These are phyloP conservation scores for Serendipita indica DNA, from an alignment of 768 basidiomycete species.

Conservation along the genomic window DNA sequence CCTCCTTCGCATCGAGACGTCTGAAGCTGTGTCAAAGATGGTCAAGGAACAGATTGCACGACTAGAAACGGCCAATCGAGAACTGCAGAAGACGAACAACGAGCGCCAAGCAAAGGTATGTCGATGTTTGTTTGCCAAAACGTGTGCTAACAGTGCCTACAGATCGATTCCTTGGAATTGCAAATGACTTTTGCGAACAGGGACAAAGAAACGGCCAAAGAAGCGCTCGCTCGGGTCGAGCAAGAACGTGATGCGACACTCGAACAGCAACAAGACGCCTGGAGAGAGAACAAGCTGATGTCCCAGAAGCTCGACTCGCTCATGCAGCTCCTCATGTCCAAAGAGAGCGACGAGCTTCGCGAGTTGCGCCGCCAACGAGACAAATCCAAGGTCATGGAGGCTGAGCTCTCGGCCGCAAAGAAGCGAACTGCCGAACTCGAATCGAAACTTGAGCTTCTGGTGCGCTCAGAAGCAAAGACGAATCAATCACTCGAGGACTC, in stretches of 20 bases:
- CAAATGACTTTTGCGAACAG: conserved; percentile 40
- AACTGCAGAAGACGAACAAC: conserved; percentile 41
- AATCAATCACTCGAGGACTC: conserved; percentile 54
- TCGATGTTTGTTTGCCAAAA: not conserved
- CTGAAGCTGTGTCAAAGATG: conserved; percentile 50
- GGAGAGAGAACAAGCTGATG: conserved; percentile 59
- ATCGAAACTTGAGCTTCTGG: conserved; percentile 40
- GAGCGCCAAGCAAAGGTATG: conserved; percentile 45
- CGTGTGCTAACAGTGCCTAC: conserved; percentile 12
- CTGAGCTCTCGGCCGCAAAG: conserved; percentile 49
- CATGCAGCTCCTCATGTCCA: conserved; percentile 42
- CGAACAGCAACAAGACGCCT: conserved; percentile 49
- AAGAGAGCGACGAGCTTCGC: conserved; percentile 55
- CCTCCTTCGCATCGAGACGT: conserved; percentile 50
- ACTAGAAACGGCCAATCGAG: conserved; percentile 46
- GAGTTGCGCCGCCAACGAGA: conserved; percentile 55
- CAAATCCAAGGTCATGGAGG: conserved; percentile 41
- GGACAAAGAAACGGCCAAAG: conserved; percentile 45
- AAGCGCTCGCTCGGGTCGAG: conserved; percentile 38
- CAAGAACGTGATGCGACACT: conserved; percentile 42
- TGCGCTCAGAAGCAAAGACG: conserved; percentile 40
- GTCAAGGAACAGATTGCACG: conserved; percentile 44
- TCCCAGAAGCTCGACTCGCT: conserved; percentile 62
- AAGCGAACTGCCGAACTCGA: conserved; percentile 65
- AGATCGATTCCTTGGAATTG: conserved; percentile 50